Conservation (phyloP, 768 basidiomycete genomes). For the Filobasidium floriforme region DNA sequence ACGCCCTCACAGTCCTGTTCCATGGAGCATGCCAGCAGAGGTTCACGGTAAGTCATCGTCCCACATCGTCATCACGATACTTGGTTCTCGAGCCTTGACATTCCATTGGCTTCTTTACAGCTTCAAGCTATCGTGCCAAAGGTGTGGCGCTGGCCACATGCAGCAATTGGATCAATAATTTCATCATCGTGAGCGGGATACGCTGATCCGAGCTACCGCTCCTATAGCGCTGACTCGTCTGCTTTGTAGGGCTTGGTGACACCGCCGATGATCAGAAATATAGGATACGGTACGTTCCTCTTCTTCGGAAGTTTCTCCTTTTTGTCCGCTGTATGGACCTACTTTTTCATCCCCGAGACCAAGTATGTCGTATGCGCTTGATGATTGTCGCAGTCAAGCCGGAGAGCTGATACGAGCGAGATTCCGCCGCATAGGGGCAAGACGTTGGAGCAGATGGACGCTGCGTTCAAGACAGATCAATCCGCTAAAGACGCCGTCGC, state of each 20-base stretch:
- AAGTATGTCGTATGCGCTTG: too few relatives aligned
- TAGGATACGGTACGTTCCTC: conserved; percentile 24
- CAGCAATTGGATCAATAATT: conserved; percentile 28
- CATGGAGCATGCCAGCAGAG: conserved; percentile 77
- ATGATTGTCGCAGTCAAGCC: not conserved
- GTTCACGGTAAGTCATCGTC: too few relatives aligned
- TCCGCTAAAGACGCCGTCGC: not conserved
- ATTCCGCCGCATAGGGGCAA: conserved; percentile 22
- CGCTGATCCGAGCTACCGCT: too few relatives aligned
- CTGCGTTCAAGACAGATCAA: conserved; percentile 10
- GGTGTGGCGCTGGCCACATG: conserved; percentile 24
- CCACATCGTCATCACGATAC: too few relatives aligned
- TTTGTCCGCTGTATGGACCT: conserved; percentile 18
- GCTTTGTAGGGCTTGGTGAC: conserved; percentile 25
- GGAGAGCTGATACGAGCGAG: too few relatives aligned
- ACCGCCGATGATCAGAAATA: conserved; percentile 23
- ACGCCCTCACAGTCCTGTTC: conserved; percentile 59
- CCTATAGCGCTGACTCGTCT: too few relatives aligned
- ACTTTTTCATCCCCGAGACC: conserved; percentile 27
- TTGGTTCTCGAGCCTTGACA: too few relatives aligned
- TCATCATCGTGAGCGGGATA: conserved; percentile 19
- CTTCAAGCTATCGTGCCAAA: conserved; percentile 66
- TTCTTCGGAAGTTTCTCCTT: conserved; percentile 27
- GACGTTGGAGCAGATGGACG: conserved; percentile 26
- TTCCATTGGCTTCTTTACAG: too few relatives aligned